Percentiles rank a stretch among this genome's conserved stretches.
phyloP scores from a whole-genome alignment of 2,329 filamentous ascomycete species.

The Xylaria sp. region DNA sequence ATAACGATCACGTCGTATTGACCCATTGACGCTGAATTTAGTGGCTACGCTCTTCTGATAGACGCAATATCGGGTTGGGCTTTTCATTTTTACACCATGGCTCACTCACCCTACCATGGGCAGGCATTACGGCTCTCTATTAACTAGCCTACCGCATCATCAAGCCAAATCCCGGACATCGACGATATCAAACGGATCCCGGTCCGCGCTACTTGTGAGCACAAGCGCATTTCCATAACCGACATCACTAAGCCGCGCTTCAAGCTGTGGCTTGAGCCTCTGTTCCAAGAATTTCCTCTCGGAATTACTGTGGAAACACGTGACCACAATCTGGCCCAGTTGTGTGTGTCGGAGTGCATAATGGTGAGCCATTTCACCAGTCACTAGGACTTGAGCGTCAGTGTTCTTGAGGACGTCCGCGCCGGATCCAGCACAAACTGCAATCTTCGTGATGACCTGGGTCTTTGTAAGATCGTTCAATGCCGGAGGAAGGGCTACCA shows the following conservation, averaged over 20 bases:
- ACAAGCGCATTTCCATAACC: slow-evolving; percentile 63
- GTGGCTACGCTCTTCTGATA: background rate
- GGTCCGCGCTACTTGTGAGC: slow-evolving; percentile 80
- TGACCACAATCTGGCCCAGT: slow-evolving; percentile 82
- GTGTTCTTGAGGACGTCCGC: slow-evolving; percentile 77
- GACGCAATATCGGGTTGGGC: background rate
- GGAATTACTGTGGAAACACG: slow-evolving; percentile 92
- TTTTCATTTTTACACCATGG: background rate
- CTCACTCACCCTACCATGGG: slow-evolving; percentile 4
- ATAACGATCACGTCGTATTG: background rate
- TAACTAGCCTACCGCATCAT: slow-evolving; percentile 9
- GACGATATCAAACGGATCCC: slow-evolving; percentile 88
- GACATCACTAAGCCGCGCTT: slow-evolving; percentile 65
- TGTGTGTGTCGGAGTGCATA: slow-evolving; percentile 89
- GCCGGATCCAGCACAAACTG: slow-evolving; percentile 91
- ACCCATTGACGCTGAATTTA: background rate
- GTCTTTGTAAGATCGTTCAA: slow-evolving; percentile 51
- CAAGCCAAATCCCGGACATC: slow-evolving; percentile 56
- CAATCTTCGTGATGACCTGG: slow-evolving; percentile 70
- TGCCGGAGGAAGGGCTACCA: slow-evolving; percentile 60
- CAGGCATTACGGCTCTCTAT: background rate
- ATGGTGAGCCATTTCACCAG: slow-evolving; percentile 93
- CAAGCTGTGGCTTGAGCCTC: slow-evolving; percentile 74
- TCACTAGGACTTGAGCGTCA: slow-evolving; percentile 84
- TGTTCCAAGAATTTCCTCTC: slow-evolving; percentile 84